Base-by-base conservation (phyloP, 257 asterid species). In the Misopates orontium region DNA sequence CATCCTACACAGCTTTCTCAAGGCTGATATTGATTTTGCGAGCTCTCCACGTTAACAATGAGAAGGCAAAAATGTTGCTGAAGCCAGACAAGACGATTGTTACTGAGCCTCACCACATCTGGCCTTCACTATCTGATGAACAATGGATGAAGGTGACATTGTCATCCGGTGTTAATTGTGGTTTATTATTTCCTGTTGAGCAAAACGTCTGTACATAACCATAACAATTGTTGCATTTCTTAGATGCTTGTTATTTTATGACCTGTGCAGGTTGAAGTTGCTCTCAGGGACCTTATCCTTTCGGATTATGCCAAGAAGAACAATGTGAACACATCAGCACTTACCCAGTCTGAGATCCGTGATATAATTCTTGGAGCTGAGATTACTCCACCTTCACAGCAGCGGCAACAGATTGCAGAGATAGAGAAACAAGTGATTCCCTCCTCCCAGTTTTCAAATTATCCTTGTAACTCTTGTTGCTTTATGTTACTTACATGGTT, bases 321-420 rank as follows among this genome's bases (percentile, higher is more conserved):
- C 83, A 94, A 94, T 61, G 99, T 94, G 51, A 94, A 91, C 79
- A 94, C 99, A 17, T 88, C 97, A 0, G 99, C 99, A 13, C 76
- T 94, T 21, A 94, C 99, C 12, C 95, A 86, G 53, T 94, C 99
- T n/a, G 97, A 94, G 86, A 88, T 90, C 57, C 99, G 99, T 73
- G 99, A 90, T 76, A 94, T 90, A 36, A 94, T 94, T 63, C 99
- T 94, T 49, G 99, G 99, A 44, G 99, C 99, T 71, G 97, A 90
- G 75, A 94, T 94, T 22, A 94, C 99, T n/a, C 99, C 99, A 3
- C 97, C 99, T 17, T 94, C 97, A 9, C 97, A 88, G 72, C 99
- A 94, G 80, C 81, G 99, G 12, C 97, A 90, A 56, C 97, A 90
- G 63, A 90, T 94, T 76, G 99, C 99, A 3, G 97, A 90, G 79